Conservation (phyloP, 2,329 filamentous ascomycete species). For the Penicillium concentricum region DNA sequence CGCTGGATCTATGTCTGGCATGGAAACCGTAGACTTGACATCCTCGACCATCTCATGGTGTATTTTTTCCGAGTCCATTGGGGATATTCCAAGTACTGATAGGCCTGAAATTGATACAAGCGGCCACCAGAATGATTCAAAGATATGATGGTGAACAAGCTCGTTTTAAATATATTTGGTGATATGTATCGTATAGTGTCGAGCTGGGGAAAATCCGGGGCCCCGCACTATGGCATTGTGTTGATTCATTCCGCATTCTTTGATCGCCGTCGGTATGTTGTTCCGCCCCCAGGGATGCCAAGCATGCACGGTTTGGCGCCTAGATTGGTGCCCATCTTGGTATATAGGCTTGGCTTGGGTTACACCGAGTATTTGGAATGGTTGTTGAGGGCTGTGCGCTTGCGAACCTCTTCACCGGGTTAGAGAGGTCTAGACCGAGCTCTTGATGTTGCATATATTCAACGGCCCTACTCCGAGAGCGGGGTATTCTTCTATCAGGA, state of each 20-base stretch:
- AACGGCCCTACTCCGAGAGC: neutral
- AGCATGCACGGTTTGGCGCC: neutral
- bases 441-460: neutral
- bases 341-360: neutral
- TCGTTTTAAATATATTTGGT: neutral
- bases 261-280: neutral
- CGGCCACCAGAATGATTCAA: neutral
- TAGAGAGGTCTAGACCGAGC: neutral
- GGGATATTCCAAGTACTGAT: neutral
- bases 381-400: neutral
- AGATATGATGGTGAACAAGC: too few species aligned
- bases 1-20: slow-evolving; percentile 22
- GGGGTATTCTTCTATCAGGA: neutral
- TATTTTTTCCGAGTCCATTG: slow-evolving; percentile 16
- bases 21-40: slow-evolving; percentile 8
- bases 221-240: neutral
- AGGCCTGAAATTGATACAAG: neutral
- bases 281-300: slow-evolving; percentile 3
- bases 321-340: neutral
- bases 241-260: slow-evolving; percentile 1
- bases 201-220: slow-evolving; percentile 6
- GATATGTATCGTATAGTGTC: too few species aligned
- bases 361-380: too few species aligned
- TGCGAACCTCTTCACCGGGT: neutral
- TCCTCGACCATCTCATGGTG: slow-evolving; percentile 18